Evolutionary conservation across 352 stramenopile genomes (phyloP), one percentile per base, ranked within the genome.

Genomic region (Blastocystis sp.): DNA sequence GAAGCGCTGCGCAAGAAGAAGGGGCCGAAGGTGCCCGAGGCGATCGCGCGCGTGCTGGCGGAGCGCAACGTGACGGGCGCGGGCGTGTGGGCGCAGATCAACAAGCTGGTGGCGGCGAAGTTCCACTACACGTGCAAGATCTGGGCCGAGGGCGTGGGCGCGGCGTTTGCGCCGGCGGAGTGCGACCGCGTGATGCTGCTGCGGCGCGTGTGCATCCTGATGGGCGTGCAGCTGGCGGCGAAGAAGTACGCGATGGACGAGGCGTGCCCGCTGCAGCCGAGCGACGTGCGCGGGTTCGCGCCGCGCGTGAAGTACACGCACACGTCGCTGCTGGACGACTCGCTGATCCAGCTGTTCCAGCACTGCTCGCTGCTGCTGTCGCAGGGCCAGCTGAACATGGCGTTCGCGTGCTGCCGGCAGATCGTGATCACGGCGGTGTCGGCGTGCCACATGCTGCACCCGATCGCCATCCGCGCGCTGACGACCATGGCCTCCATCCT

Each of bases 101-200:
- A 59, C 5, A 76, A 56, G 38, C 40, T 77, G 77, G 65, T 87
- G 62, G 62, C 69, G 9, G 28, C 40, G 19, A 45, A 77, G 11
- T 87, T 77, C 77, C 77, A 74, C 43, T 87, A 87, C 43, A 59
- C 40, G 62, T 23, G 69, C 41, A 19, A 34, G 23, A 11, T 77
- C 4, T 87, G 77, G 77, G 53, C 45, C 38, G 45, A 56, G 41
- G 61, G 21, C 17, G 21, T 38, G 40, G 5, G 38, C 17, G 67
- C 28, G 38, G 28, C 19, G 28, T 76, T 76, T 34, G 40, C 17
- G 10, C 62, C 65, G 21, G 28, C 21, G 3, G 59, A 87, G 65
- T 62, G 77, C 56, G 77, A 87, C 19, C 77, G 77, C 56, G 62
- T 87, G 62, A 34, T 62, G 28, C 34, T 87, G 41, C 62, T 87